Base-by-base conservation (phyloP, 352 stramenopile genomes). In the Pythium volutum region DNA sequence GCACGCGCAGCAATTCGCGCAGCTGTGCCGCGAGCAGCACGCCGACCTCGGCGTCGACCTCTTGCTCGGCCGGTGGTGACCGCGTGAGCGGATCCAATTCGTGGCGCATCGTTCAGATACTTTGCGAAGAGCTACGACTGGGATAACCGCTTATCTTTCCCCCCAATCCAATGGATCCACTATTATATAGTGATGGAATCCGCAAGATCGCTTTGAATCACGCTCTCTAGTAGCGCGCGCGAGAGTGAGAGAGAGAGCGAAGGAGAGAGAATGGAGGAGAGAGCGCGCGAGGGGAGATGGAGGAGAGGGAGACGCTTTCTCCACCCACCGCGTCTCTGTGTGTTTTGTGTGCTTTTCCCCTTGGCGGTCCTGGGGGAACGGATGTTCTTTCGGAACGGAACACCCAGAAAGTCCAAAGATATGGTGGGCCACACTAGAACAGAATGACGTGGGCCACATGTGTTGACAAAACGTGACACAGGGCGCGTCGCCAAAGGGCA, bases 21-120 rank as follows among this genome's bases (percentile, higher is more conserved):
- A 71, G 54, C 42, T 67, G 64, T 34, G 58, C 48, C 26, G 64
- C 58, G 16, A 67, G 59, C 22, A 66, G 55, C 47, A 64, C 11
- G 0, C 64, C 64, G 29, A 71, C 64, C 26, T 71, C 53, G 8
- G 50, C 64, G 27, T 71, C 64, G 9, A 71, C 58, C 7, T 62
- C 57, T 36, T 71, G 57, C 34, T 71, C 64, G 41, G 51, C 43
- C 18, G 50, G 64, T 23, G 58, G 64, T 39, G 57, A 62, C 27
- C 64, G 53, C 45, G 58, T 10, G 15, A 38, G 53, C 50, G 62
- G 52, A 55, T 71, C 58, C 38, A 66, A 18, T 22, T 71, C 64
- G 47, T 66, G 57, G 27, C 64, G 64, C 64, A 71, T 71, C 23
- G 18, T 18, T 10, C 6, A 43, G 15, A 38, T 12, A n/a, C n/a